A percentile compares a stretch with the other conserved stretches of the same genome.
Conservation (phyloP, 225 moss, liverwort and hornwort genomes). For the Rhytidiadelphus loreus region DNA sequence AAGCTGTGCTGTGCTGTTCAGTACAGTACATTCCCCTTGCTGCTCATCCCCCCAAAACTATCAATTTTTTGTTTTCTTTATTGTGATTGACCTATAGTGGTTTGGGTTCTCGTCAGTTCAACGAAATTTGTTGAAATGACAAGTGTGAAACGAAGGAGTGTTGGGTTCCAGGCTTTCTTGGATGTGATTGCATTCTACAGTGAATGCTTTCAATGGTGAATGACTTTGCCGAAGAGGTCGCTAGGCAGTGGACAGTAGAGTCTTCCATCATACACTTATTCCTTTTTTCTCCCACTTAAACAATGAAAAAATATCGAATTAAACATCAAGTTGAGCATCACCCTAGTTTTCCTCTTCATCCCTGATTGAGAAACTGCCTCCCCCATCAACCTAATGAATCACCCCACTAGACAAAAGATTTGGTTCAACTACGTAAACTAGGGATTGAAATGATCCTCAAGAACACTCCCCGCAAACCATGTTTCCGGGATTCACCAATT, state of each 20-base stretch:
- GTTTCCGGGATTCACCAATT: background rate
- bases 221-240: background rate
- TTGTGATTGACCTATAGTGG: background rate
- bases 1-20: background rate
- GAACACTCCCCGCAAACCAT: background rate
- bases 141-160: background rate
- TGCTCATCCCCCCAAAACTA: background rate
- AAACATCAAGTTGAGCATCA: background rate
- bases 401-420: background rate
- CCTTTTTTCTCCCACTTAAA: background rate
- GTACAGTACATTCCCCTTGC: background rate
- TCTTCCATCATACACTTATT: background rate
- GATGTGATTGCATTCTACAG: background rate
- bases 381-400: background rate
- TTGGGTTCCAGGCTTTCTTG: background rate
- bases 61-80: background rate
- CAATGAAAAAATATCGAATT: background rate
- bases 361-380: background rate
- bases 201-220: background rate
- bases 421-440: background rate
- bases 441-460: background rate
- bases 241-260: background rate
- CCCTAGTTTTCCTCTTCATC: background rate
- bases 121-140: background rate
- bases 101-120: background rate